Conservation (phyloP, 73 alveolate genomes). For the Tetrahymena thermophila region DNA sequence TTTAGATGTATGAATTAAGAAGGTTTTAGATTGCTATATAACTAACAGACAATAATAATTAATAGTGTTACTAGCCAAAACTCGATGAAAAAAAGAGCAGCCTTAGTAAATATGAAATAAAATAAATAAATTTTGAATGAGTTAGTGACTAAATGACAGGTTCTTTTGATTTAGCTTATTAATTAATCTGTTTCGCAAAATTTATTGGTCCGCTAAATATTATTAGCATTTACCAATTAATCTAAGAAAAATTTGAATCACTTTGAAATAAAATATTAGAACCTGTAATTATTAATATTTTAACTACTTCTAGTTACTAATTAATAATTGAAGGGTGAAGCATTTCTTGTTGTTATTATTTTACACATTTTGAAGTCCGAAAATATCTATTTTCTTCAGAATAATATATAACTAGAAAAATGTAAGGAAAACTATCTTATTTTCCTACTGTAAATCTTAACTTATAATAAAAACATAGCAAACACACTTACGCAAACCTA, state of each 20-base stretch:
- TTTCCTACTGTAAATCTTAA: background rate
- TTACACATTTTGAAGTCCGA: background rate
- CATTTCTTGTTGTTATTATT: background rate
- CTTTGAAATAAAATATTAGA: background rate
- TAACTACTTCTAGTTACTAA: background rate
- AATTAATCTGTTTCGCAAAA: background rate
- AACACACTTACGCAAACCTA: background rate
- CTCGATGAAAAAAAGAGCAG: background rate
- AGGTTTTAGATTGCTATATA: background rate
- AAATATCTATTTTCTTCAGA: background rate
- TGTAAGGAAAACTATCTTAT: background rate
- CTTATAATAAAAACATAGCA: background rate
- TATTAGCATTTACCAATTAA: background rate
- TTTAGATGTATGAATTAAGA: background rate
- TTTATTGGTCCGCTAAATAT: background rate
- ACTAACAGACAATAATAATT: background rate
- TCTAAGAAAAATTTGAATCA: background rate
- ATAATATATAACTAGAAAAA: no score
- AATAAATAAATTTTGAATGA: background rate
- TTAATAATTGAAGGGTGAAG: background rate
- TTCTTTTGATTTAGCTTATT: no score
- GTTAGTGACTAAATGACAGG: background rate
- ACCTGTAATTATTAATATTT: no score
- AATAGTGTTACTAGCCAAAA: background rate
- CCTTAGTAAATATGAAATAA: background rate